Base-by-base conservation (phyloP, 352 stramenopile species). In the Blastocystis sp. region DNA sequence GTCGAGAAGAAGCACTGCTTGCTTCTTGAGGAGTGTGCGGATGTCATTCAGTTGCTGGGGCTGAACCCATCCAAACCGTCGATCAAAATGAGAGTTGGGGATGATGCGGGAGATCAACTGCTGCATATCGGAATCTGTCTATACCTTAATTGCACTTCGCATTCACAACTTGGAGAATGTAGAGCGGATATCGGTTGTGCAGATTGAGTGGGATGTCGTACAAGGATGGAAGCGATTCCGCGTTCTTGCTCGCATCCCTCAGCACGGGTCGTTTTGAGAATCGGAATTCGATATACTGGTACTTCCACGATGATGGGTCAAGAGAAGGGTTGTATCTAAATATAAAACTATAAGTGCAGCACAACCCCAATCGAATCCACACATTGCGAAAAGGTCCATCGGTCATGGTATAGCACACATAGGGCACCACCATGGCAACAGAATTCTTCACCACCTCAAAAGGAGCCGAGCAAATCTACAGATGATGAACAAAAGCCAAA, bases 211-310 rank as follows among this genome's bases (percentile, higher is more conserved):
- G 14, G 9, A 76, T 41, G 5, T 76, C 65, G 43, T 76, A 76
- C 43, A 76, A 41, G 14, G 14, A n/a, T 21, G 65, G 65, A 14
- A 76, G 65, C 9, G 65, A 41, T 19, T 38, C 14, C 43, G 14
- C 14, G 34, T 19, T 41, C 5, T 14, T 7, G 43, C 38, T 38
- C 34, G 21, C 21, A 19, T 76, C 65, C 14, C 21, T 43, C 65
- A 76, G 23, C n/a, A 53, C 9, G 9, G 65, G 65, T 56, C 65
- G 65, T 41, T 76, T 76, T 19, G 65, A 76, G 38, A 76, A 76
- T 21, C 65, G 65, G 43, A 76, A 76, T 23, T 76, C 65, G 4
- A 76, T n/a, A 38, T 76, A 76, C 43, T 76, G 65, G 34, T 76
- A 76, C n/a, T 53, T 41, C 65, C 65, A 76, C n/a, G 65, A 48